These are phyloP conservation scores for Daldinia grandis DNA, from an alignment of 495 filamentous ascomycete genomes.

Conservation along the genomic window DNA sequence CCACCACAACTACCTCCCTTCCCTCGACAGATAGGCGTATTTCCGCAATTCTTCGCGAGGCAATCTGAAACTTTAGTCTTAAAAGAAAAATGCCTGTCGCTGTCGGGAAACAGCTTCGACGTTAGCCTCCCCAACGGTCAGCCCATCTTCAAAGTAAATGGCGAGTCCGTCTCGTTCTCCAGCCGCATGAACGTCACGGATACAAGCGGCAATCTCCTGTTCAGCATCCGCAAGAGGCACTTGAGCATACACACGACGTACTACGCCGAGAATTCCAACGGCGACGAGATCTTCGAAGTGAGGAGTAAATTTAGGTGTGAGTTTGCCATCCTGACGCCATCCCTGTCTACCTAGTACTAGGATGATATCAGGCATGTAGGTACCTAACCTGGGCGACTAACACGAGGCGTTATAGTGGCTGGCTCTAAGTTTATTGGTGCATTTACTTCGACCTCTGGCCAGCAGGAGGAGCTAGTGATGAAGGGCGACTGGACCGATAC, in stretches of 20 bases:
- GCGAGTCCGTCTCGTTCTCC: conserved; percentile 51
- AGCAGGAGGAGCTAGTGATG: conserved; percentile 48
- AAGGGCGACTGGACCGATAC: conserved; percentile 63
- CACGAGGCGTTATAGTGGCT: conserved; percentile 45
- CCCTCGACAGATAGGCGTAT: conserved; percentile 55
- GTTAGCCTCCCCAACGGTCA: conserved; percentile 57
- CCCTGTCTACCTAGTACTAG: background rate
- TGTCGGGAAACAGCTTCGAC: conserved; percentile 65
- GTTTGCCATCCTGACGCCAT: conserved; percentile 31
- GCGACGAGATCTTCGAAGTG: conserved; percentile 59
- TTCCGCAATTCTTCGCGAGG: conserved; percentile 57
- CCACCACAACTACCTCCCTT: conserved; percentile 46
- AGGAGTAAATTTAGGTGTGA: conserved; percentile 59
- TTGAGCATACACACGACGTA: conserved; percentile 60
- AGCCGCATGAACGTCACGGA: conserved; percentile 59
- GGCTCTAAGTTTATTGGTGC: conserved; percentile 58
- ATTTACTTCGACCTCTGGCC: conserved; percentile 53
- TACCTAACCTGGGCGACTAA: too few relatives aligned
- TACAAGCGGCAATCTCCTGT: conserved; percentile 56
- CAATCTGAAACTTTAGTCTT: conserved; percentile 59
- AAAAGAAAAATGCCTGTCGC: conserved; percentile 63
- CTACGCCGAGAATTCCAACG: conserved; percentile 50
- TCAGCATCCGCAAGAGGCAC: conserved; percentile 62
- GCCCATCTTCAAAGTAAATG: conserved; percentile 61
- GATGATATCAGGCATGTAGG: too few relatives aligned